Conservation (phyloP, 805 yeast species). For the Wickerhamomyces sydowiorum region DNA sequence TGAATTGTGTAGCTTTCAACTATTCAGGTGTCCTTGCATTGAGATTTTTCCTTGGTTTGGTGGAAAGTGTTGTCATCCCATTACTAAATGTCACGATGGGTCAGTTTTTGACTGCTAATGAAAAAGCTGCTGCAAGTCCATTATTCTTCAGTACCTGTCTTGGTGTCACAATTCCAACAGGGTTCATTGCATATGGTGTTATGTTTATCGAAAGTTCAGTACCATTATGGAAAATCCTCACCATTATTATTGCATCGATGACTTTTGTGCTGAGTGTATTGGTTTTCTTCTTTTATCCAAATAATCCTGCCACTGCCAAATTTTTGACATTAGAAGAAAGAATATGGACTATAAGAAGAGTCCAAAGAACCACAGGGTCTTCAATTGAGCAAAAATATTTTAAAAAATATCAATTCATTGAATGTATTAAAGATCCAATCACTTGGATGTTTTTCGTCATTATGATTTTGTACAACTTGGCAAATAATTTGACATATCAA, state of each 20-base stretch:
- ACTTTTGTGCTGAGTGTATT: constrained; percentile 35
- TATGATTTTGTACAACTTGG: constrained; percentile 40
- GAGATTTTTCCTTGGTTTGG: constrained; percentile 47
- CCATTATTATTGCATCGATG: constrained; percentile 50
- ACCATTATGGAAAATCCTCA: constrained; percentile 47
- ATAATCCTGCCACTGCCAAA: constrained; percentile 47
- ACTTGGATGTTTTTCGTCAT: constrained; percentile 32
- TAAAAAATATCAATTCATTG: constrained; percentile 36
- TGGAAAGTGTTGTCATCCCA: constrained; percentile 41
- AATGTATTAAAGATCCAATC: constrained; percentile 38
- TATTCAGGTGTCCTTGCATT: constrained; percentile 40
- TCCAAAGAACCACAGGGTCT: constrained; percentile 30
- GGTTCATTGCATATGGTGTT: constrained; percentile 40
- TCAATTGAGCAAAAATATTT: constrained; percentile 39
- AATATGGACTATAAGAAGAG: constrained; percentile 42
- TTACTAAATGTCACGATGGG: constrained; percentile 41
- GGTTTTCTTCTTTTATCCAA: constrained; percentile 41
- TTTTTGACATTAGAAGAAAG: constrained; percentile 44
- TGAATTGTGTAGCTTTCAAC: constrained; percentile 39
- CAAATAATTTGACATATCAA: constrained; percentile 49
- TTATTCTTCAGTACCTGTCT: constrained; percentile 46
- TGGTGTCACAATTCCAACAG: constrained; percentile 47
- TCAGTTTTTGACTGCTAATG: constrained; percentile 42
- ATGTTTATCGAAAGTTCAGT: constrained; percentile 22
- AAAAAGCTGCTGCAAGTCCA: constrained; percentile 48